phyloP scores from a whole-genome alignment of 2,329 filamentous ascomycete species.

The Aspergillus floridensis region DNA sequence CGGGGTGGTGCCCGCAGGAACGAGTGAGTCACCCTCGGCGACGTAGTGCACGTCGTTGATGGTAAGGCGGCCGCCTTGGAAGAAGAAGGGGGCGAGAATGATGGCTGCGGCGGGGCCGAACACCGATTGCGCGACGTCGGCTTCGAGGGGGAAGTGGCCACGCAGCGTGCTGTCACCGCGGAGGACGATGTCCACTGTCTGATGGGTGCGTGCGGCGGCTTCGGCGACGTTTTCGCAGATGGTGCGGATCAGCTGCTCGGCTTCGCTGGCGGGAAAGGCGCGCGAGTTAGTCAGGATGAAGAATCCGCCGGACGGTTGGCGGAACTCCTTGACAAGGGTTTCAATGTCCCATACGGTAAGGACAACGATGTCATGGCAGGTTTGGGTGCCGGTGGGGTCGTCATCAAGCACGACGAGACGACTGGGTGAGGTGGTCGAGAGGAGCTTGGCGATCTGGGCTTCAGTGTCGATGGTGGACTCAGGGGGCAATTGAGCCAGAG shows the following conservation, averaged over 20 bases:
- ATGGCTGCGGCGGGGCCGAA: constrained; percentile 53
- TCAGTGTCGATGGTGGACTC: constrained; percentile 31
- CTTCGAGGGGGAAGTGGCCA: constrained; percentile 57
- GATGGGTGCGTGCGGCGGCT: constrained; percentile 42
- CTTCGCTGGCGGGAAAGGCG: constrained; percentile 51
- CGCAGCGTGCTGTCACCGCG: constrained; percentile 57
- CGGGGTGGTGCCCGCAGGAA: constrained; percentile 54
- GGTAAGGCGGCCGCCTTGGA: constrained; percentile 58
- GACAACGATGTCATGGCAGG: constrained; percentile 58
- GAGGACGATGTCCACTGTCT: constrained; percentile 55
- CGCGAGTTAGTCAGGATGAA: constrained; percentile 62
- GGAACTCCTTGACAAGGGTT: constrained; percentile 48
- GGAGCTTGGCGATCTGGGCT: constrained; percentile 29
- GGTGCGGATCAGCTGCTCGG: constrained; percentile 48
- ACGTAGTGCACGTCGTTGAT: constrained; percentile 60
- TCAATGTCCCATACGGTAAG: constrained; percentile 54
- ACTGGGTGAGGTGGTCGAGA: constrained; percentile 26
- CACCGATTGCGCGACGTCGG: constrained; percentile 51
- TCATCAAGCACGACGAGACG: constrained; percentile 48
- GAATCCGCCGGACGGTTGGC: constrained; percentile 48
- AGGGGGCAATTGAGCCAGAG: constrained; percentile 27
- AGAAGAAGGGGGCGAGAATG: constrained; percentile 59
- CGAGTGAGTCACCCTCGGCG: constrained; percentile 46
- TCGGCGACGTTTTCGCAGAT: constrained; percentile 52
- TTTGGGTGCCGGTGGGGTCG: constrained; percentile 61